Conservation (phyloP, 768 basidiomycete species). For the Gymnopilus dilepis region DNA sequence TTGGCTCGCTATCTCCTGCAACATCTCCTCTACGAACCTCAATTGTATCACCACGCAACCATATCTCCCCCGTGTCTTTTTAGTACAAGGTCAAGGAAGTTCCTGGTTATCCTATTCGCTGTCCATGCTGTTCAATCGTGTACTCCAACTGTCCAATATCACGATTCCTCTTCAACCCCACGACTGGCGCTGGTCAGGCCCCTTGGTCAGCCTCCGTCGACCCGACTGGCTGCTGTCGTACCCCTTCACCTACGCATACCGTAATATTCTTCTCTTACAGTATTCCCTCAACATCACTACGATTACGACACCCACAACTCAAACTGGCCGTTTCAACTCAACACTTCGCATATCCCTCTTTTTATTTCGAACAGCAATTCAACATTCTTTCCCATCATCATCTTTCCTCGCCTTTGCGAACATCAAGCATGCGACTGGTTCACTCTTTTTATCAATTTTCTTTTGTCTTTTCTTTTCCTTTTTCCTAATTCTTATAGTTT, state of each 20-base stretch:
- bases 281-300: slow-evolving; percentile 7
- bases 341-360: slow-evolving; percentile 9
- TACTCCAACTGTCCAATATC: slow-evolving; percentile 15
- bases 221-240: slow-evolving; percentile 1
- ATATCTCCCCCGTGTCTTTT: slow-evolving; percentile 30
- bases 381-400: not conserved
- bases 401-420: not conserved
- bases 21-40: slow-evolving; percentile 30
- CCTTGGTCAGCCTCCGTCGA: slow-evolving; percentile 2
- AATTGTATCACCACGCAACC: slow-evolving; percentile 35
- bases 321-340: not conserved
- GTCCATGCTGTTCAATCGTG: slow-evolving; percentile 26
- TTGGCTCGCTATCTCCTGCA: slow-evolving; percentile 29
- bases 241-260: not conserved
- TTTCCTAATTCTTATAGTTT: slow-evolving; percentile 11
- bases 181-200: slow-evolving; percentile 9
- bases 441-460: slow-evolving; percentile 16
- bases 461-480: slow-evolving; percentile 16
- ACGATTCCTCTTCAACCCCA: slow-evolving; percentile 9
- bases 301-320: slow-evolving; percentile 4
- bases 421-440: slow-evolving; percentile 14
- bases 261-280: not conserved
- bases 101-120: slow-evolving; percentile 29
- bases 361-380: slow-evolving; percentile 1
- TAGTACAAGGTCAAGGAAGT: slow-evolving; percentile 33